Base-by-base conservation (phyloP, 2,329 filamentous ascomycete species). In the Exophiala bonariae region DNA sequence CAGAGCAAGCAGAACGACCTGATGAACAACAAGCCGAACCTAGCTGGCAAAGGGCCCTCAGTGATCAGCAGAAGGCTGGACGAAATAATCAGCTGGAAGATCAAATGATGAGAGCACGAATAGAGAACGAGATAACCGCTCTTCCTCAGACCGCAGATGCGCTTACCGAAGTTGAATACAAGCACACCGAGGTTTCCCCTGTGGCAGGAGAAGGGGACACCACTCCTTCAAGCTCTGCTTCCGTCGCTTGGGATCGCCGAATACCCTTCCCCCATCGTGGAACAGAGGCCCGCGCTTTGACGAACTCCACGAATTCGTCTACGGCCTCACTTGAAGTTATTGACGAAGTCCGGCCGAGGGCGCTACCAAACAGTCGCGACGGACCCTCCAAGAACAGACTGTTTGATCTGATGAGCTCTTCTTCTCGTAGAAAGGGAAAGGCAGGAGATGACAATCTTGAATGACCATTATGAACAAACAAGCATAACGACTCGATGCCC, bases 31-130 rank as follows among this genome's bases (percentile, higher is more conserved):
- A n/a, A n/a, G 65, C 74, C 2, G 71, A 75, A 52, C 58, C 70
- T 41, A 73, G 75, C 48, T 76, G 73, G 73, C 72, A 76, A 54
- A 71, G 74, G 55, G 56, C 75, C 23, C 69, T 75, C 11, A 70
- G 72, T 38, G 71, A 73, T 18, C 72, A 75, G 63, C 73, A 74
- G 54, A 66, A 44, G 62, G 62, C 23, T 16, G 39, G 38, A 13
- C 26, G 20, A 17, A 41, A 23, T 30, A 57, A 48, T 43, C 36
- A 41, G 6, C 58, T 56, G 33, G 57, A 55, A 11, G 51, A 50
- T 7, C 28, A 41, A 8, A 30, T 39, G 9, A 32, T 31, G 17
- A 40, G 36, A 32, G 16, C 46, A 13, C 32, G 31, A 5, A 35
- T 34, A 11, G 40, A 55, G 2, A 37, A 40, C 28, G 54, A 57